Percentiles rank a stretch among this genome's conserved stretches.
Conservation (phyloP, 2,329 filamentous ascomycete species). For the Bipolaris oryzae region DNA sequence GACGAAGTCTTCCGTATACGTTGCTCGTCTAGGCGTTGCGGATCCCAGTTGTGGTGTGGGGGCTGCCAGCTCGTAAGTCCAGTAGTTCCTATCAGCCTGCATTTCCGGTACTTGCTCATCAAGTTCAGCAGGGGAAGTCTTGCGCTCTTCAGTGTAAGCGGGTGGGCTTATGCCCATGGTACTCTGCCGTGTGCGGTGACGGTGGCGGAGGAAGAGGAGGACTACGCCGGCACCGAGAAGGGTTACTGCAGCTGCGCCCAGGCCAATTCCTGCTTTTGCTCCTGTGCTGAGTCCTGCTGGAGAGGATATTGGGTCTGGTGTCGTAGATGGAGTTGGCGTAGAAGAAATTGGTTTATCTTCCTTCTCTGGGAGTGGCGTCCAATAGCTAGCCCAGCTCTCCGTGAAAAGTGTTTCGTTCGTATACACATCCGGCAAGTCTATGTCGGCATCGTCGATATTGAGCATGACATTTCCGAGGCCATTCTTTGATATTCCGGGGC, state of each 20-base stretch:
- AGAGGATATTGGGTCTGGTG: neutral
- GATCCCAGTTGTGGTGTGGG: neutral
- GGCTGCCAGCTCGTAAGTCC: neutral
- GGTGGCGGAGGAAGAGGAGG: neutral
- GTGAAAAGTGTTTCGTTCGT: conserved; percentile 3
- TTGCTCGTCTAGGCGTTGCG: neutral
- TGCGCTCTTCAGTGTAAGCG: neutral
- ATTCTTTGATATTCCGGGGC: neutral
- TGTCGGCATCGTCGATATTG: conserved; percentile 3
- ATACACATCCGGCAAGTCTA: neutral
- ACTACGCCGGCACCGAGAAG: neutral
- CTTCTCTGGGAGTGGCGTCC: neutral
- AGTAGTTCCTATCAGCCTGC: neutral
- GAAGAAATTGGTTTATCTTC: neutral
- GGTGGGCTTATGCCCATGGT: neutral
- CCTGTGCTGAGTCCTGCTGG: neutral
- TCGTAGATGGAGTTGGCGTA: neutral
- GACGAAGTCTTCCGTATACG: neutral
- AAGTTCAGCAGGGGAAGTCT: neutral
- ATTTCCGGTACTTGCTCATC: neutral
- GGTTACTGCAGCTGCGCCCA: conserved; percentile 3
- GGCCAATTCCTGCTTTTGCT: neutral
- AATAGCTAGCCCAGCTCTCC: conserved; percentile 5
- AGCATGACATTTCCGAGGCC: conserved; percentile 9
- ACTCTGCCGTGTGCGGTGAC: neutral